Percentiles rank a stretch among this genome's conserved stretches.
Evolutionary conservation across 1,284 basidiomycete species (phyloP).

Genomic region (Athelia sp.): DNA sequence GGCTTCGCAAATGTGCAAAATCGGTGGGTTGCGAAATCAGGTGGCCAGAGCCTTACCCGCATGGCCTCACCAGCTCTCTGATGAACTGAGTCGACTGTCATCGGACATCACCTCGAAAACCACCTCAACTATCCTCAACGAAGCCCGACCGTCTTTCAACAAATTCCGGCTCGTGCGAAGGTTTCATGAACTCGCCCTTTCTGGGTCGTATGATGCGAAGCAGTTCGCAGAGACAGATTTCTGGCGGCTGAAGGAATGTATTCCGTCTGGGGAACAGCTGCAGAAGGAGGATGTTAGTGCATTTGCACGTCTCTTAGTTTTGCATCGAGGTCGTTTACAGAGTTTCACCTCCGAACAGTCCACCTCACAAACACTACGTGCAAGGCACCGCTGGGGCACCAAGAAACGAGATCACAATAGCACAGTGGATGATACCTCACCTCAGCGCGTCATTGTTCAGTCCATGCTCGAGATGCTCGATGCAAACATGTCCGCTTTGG

Average conservation of each 20-base stretch:
- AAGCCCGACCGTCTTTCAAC: constrained; percentile 53
- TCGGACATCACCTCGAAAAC: constrained; percentile 39
- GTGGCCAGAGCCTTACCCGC: constrained; percentile 57
- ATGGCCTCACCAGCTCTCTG: constrained; percentile 63
- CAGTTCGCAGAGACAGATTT: constrained; percentile 62
- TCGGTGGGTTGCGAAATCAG: constrained; percentile 33
- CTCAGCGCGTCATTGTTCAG: constrained; percentile 47
- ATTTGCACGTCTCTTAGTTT: constrained; percentile 69
- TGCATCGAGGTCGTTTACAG: constrained; percentile 51
- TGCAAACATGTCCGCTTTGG: constrained; percentile 40
- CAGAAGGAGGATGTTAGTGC: constrained; percentile 65
- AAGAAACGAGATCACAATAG: constrained; percentile 14
- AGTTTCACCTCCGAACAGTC: constrained; percentile 52
- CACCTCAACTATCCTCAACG: constrained; percentile 50
- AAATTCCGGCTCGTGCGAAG: constrained; percentile 73
- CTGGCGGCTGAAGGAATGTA: constrained; percentile 77
- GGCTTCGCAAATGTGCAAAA: constrained; percentile 35
- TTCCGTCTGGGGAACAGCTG: constrained; percentile 47
- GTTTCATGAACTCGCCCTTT: constrained; percentile 41
- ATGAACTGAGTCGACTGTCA: constrained; percentile 36
- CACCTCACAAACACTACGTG: constrained; percentile 31
- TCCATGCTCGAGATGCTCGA: constrained; percentile 57
- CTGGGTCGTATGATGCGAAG: constrained; percentile 29
- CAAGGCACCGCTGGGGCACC: constrained; percentile 30
- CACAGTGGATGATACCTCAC: constrained; percentile 17